Base-by-base conservation (phyloP, 2,329 filamentous ascomycete genomes). In the Monascus ruber region DNA sequence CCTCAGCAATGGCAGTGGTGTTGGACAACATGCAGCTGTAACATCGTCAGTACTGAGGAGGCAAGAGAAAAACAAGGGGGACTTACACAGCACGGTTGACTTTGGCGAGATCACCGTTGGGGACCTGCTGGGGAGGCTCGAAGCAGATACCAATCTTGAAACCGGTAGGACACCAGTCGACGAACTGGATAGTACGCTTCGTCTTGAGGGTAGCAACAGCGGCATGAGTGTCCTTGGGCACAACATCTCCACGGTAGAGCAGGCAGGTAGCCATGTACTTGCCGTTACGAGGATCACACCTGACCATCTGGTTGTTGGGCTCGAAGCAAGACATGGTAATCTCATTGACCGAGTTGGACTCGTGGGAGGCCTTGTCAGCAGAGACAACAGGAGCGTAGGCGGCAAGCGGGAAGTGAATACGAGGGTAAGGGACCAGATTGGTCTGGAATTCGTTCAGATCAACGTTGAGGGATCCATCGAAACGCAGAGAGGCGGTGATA, bases 111-210 rank as follows among this genome's bases (percentile, higher is more conserved):
- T 96, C 91, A 59, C 89, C 89, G 71, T 95, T 94, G 60, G 87
- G 91, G 42, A 96, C 89, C 70, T 85, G 83, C 74, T 93, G 79
- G 52, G 89, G 89, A 62, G 88, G 85, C 76, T 96, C 88, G 81
- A 93, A 96, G 84, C 88, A 95, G 76, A 98, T 98, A 77, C 91
- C 91, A 55, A 98, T 85, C 85, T 98, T 98, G 83, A 98, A 98
- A 54, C 91, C 91, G 69, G 91, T 98, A 46, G 91, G 91, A 80
- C 91, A 98, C 91, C 91, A 98, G 73, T 98, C 91, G 63, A 98
- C 91, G 65, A 96, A 94, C 73, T 96, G 88, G 64, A 98, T 94
- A 56, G 91, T 94, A 60, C 86, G 84, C 84, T 95, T 96, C 68
- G 91, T 94, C 85, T 96, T 98, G 64, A 96, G 83, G 50, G 85